A percentile compares a stretch with the other conserved stretches of the same genome.
Conservation (phyloP, 192 early-diverging fungal genomes). For the Coemansia sp. region DNA sequence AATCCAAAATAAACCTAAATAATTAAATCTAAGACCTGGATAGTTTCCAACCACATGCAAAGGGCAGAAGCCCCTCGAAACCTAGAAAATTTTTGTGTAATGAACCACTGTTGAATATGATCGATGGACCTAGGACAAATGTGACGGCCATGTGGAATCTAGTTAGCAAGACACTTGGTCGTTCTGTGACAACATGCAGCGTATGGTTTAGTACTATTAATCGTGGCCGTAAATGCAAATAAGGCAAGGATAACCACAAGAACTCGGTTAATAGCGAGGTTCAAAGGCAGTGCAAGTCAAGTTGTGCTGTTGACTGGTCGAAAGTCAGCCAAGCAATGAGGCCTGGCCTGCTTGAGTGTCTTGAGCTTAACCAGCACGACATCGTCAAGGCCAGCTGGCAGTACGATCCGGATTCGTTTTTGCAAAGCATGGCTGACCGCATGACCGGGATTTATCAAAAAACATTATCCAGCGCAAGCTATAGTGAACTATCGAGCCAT, state of each 20-base stretch:
- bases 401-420: conserved; percentile 17
- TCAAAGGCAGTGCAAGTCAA: neutral
- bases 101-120: neutral
- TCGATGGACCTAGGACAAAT: neutral
- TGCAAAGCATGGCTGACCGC: neutral
- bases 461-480: no score
- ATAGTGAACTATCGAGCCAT: no score
- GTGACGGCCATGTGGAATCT: neutral
- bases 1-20: no score
- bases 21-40: no score
- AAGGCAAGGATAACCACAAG: neutral
- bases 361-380: conserved; percentile 11
- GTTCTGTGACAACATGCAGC: neutral
- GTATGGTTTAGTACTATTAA: neutral
- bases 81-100: no score
- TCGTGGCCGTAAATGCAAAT: neutral
- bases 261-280: neutral
- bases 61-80: no score
- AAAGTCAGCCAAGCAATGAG: neutral
- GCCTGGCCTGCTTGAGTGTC: conserved; percentile 4
- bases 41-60: no score
- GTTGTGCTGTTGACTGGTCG: conserved; percentile 11
- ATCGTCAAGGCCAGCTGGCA: conserved; percentile 13
- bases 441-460: no score
- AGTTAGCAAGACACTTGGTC: neutral